Evolutionary conservation across 2,329 filamentous ascomycete species (phyloP), one percentile per base, ranked within the genome.

Genomic region (Xylaria multiplex): DNA sequence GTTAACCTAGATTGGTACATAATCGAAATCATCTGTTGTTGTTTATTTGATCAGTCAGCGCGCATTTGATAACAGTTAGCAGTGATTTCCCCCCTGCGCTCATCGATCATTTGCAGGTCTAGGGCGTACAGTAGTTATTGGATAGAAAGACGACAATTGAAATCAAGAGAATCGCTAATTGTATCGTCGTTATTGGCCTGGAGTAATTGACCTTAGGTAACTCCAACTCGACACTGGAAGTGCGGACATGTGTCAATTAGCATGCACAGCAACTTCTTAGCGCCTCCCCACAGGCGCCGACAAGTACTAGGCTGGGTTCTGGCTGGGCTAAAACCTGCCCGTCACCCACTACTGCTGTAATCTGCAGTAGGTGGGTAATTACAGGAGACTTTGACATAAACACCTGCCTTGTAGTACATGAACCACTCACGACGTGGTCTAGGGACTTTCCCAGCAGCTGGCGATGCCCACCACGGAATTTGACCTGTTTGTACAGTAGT

Each of bases 401-500:
- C 27, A 27, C 24, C 40, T 30, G 37, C 40, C 7, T 8, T 37
- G 11, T 8, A 9, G 35, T 56, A 40, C 11, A 40, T 40, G 11
- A 40, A 40, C 37, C 37, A 40, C 37, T 40, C 11, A 40, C 6
- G 32, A 40, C 37, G 11, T 40, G 13, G 9, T 14, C 9, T 19
- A 19, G 42, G 46, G 30, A 24, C 13, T 49, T 13, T 49, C 13
- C 11, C 27, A 22, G 30, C n/a, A 24, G 45, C 35, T 45, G 37
- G 35, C n/a, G 9, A 53, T 59, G 37, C 19, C 48, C 48, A 45
- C 40, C 13, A 32, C 62, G 55, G 62, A 59, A 40, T 54, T 50
- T 50, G 19, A 50, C 59, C 52, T 49, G n/a, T 2, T 43, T 27
- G 13, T 40, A 40, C 14, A 37, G 7, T 35, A 35, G 32, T 7